Evolutionary conservation across 2,329 filamentous ascomycete species (phyloP), one percentile per base, ranked within the genome.

Genomic region (Penicillium sp.): DNA sequence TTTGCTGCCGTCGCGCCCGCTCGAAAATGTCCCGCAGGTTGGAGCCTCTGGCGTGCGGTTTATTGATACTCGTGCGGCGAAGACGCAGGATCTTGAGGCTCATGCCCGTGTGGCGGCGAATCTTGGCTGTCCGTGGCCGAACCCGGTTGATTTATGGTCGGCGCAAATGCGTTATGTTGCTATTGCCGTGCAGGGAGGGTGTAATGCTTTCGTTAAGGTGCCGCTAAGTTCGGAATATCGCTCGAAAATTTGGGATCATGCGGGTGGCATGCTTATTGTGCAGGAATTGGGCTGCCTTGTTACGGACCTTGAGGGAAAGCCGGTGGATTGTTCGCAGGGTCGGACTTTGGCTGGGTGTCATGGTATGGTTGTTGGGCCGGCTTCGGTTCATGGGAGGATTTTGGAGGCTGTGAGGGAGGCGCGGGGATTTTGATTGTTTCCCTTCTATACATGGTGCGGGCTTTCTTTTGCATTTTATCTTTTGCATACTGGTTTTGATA

Each of bases 181-280:
- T 3, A 69, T 78, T 33, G 71, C 76, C 1, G 69, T 78, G 34
- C 56, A 49, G 0, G 76, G 75, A 13, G 72, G 71, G 24, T 72
- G 72, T 26, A 73, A 77, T 55, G 70, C 75, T 24, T 69, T 76
- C 59, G 57, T 79, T 15, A 73, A 76, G 38, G 71, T 77, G 24
- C 73, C 75, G 8, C 66, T 66, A 46, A 68, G 69, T 3, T 55
- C 64, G 29, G 61, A 64, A 8, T 69, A 76, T 53, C 74, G 69
- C 29, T 75, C 74, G 1, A 71, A 72, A 49, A 66, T 77, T n/a
- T 80, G 77, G 77, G 77, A 80, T 60, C 77, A 80, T 61, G 75
- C 75, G 1, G 77, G 76, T 5, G 77, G 76, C 0, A 72, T 76
- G 56, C 59, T 79, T 24, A 69, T 80, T 38, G 74, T 70, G 47